These are phyloP conservation scores for Pichia exigua DNA, from an alignment of 805 yeast genomes.

Conservation along the genomic window DNA sequence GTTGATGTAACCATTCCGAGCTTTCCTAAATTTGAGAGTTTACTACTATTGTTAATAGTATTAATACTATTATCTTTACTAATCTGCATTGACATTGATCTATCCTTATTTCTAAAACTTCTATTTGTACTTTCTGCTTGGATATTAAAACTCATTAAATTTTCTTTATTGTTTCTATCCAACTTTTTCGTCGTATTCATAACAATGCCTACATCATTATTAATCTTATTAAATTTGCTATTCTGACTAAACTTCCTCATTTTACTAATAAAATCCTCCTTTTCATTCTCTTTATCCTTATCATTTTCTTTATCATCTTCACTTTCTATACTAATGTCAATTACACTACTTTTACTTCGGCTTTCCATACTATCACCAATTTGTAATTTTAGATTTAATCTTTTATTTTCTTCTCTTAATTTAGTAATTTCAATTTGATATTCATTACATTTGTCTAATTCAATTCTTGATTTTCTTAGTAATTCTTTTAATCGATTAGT, in stretches of 20 bases:
- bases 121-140: constrained; percentile 5
- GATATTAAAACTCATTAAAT: constrained; percentile 1
- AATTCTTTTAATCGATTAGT: constrained; percentile 3
- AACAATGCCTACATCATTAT: neutral
- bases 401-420: constrained; percentile 1
- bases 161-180: neutral
- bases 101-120: neutral
- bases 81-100: neutral
- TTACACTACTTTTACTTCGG: neutral
- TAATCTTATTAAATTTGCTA: neutral
- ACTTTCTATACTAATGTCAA: neutral
- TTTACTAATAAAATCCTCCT: constrained; percentile 1
- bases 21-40: neutral
- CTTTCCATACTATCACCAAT: neutral
- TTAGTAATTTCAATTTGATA: constrained; percentile 1
- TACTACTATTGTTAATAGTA: neutral
- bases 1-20: neutral
- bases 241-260: constrained; percentile 1
- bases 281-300: neutral
- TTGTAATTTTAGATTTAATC: constrained; percentile 1
- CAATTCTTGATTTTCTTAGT: constrained; percentile 3
- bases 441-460: constrained; percentile 5
- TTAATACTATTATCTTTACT: neutral
- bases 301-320: neutral
- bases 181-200: no score